phyloP scores from a whole-genome alignment of 2,329 filamentous ascomycete genomes.

The Aspergillus cejpii region DNA sequence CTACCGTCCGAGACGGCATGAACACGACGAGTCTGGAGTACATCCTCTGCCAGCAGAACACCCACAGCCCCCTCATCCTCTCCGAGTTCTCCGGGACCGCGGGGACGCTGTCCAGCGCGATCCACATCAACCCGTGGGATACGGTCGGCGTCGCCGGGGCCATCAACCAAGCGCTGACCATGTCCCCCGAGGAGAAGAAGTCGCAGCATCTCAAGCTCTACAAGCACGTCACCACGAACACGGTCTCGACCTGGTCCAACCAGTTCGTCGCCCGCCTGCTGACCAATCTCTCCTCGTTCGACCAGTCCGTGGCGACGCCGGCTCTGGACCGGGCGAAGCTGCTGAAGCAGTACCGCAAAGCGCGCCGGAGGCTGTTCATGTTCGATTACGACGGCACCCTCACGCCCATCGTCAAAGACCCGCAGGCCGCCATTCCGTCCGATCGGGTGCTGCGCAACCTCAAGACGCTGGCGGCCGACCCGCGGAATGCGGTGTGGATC shows the following conservation, averaged over 20 bases:
- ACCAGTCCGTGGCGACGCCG: slow-evolving; percentile 69
- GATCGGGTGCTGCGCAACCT: slow-evolving; percentile 74
- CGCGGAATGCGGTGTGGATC: slow-evolving; percentile 90
- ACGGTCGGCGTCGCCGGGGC: slow-evolving; percentile 73
- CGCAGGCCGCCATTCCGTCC: slow-evolving; percentile 79
- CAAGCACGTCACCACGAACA: slow-evolving; percentile 75
- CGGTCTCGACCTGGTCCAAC: slow-evolving; percentile 77
- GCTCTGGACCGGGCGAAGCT: slow-evolving; percentile 68
- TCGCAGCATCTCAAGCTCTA: slow-evolving; percentile 70
- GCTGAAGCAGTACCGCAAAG: slow-evolving; percentile 64
- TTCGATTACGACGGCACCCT: slow-evolving; percentile 98
- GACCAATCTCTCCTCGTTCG: slow-evolving; percentile 70
- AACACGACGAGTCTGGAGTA: slow-evolving; percentile 96
- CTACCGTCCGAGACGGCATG: slow-evolving; percentile 93
- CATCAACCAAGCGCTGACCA: slow-evolving; percentile 73
- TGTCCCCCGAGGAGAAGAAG: slow-evolving; percentile 60
- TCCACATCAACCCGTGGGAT: slow-evolving; percentile 97
- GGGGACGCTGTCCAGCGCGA: slow-evolving; percentile 73
- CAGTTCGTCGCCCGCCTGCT: slow-evolving; percentile 72
- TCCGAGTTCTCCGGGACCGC: slow-evolving; percentile 96
- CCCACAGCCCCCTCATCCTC: slow-evolving; percentile 79
- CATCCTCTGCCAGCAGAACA: slow-evolving; percentile 81
- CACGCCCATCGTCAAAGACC: slow-evolving; percentile 90
- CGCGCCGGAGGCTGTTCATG: slow-evolving; percentile 83
- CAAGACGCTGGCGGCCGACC: slow-evolving; percentile 70